Evolutionary conservation across 2,329 filamentous ascomycete species (phyloP).

Genomic region (Aspergillus proliferans): DNA sequence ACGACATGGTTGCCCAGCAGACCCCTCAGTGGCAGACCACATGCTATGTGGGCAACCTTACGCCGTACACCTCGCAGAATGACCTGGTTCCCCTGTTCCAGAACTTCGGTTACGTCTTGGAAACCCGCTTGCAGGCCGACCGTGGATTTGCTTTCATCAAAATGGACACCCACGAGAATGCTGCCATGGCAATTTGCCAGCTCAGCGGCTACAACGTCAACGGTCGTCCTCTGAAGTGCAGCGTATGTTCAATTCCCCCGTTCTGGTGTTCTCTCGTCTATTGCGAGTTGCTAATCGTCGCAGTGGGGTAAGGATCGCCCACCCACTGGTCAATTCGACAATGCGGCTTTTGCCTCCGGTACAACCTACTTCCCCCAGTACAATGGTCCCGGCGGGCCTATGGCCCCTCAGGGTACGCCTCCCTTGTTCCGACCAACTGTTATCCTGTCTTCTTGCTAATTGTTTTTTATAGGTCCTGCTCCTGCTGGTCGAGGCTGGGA

Average conservation of each 20-base stretch:
- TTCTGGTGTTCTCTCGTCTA: conserved; percentile 11
- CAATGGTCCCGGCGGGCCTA: conserved; percentile 60
- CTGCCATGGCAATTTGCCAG: conserved; percentile 96
- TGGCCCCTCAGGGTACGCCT: conserved; percentile 53
- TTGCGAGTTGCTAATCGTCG: conserved; percentile 14
- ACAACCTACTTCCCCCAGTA: conserved; percentile 91
- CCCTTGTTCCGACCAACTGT: neutral
- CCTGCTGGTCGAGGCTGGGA: conserved; percentile 52
- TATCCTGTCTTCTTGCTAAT: conserved; percentile 6
- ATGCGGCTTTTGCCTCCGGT: conserved; percentile 74
- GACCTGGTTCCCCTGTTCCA: conserved; percentile 97
- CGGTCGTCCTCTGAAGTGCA: conserved; percentile 93
- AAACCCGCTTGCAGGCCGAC: conserved; percentile 96
- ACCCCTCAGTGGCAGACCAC: conserved; percentile 98
- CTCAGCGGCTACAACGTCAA: conserved; percentile 98
- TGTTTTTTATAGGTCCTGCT: conserved; percentile 42
- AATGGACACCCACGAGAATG: conserved; percentile 98
- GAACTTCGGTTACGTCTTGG: conserved; percentile 95
- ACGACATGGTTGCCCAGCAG: conserved; percentile 92
- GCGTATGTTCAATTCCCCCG: conserved; percentile 59
- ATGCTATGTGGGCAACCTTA: conserved; percentile 95
- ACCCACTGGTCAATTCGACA: conserved; percentile 74
- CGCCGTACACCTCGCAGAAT: conserved; percentile 93
- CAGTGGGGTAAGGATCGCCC: conserved; percentile 99
- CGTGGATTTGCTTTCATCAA: conserved; percentile 98